phyloP scores from a whole-genome alignment of 768 basidiomycete species.

The Phanerochaete carnosa region DNA sequence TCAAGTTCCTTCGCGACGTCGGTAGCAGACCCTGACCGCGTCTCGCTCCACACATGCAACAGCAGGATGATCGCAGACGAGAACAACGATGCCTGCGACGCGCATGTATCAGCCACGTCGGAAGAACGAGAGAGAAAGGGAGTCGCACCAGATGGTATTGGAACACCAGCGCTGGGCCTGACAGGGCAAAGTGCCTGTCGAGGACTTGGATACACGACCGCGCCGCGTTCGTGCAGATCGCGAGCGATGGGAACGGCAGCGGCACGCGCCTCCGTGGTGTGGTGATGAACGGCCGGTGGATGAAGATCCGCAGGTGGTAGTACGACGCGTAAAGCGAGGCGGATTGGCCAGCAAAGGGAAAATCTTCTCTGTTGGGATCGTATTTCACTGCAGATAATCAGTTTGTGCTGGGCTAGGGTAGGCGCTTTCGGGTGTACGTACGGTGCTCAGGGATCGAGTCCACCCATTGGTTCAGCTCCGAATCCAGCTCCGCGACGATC shows the following conservation, averaged over 20 bases:
- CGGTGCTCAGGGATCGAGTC: conserved; percentile 56
- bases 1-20: conserved; percentile 43
- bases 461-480: conserved; percentile 58
- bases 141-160: conserved; percentile 12
- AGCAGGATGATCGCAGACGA: conserved; percentile 50
- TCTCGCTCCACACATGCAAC: conserved; percentile 53
- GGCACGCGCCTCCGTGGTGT: conserved; percentile 34
- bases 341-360: conserved; percentile 39
- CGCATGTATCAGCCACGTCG: conserved; percentile 72
- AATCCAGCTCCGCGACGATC: conserved; percentile 61
- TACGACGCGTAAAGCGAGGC: conserved; percentile 52
- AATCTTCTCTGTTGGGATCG: conserved; percentile 21
- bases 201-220: conserved; percentile 46
- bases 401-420: background rate
- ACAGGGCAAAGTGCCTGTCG: conserved; percentile 31
- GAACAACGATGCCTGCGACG: conserved; percentile 23
- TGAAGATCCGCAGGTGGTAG: conserved; percentile 54
- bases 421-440: conserved; percentile 19
- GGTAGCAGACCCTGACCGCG: conserved; percentile 35
- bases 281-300: conserved; percentile 53
- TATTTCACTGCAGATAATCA: conserved; percentile 18
- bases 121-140: conserved; percentile 48
- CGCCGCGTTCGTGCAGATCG: conserved; percentile 53
- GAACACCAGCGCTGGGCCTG: conserved; percentile 12
- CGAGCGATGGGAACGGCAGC: conserved; percentile 47